Percentiles rank a stretch among this genome's conserved stretches.
Evolutionary conservation across 768 basidiomycete genomes (phyloP).

Genomic region (Mycena galericulata): DNA sequence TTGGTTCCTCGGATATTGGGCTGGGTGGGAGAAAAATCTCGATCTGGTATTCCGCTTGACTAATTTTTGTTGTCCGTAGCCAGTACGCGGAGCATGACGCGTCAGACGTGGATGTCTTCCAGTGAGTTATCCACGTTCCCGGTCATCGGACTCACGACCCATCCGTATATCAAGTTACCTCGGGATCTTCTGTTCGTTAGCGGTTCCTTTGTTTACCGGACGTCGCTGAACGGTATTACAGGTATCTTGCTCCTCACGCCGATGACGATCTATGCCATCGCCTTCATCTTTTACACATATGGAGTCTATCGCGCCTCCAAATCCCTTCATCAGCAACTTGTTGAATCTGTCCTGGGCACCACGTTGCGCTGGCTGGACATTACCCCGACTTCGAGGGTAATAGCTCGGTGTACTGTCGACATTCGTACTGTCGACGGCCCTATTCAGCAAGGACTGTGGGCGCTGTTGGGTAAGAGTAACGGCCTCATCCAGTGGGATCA

Average conservation of each 20-base stretch:
- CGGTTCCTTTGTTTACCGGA: not conserved
- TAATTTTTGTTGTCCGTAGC: not conserved
- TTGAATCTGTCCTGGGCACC: conserved; percentile 56
- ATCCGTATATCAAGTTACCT: conserved; percentile 20
- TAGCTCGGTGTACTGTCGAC: conserved; percentile 62
- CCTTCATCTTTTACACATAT: conserved; percentile 45
- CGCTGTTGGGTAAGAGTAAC: conserved; percentile 46
- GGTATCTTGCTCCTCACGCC: conserved; percentile 42
- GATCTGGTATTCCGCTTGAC: not conserved
- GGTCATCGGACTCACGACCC: not conserved
- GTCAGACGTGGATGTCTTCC: conserved; percentile 36
- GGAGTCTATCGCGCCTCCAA: conserved; percentile 56
- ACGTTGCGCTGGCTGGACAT: conserved; percentile 53
- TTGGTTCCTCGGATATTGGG: conserved; percentile 44
- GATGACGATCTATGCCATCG: conserved; percentile 42
- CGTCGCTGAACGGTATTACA: conserved; percentile 1
- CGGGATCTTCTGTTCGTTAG: conserved; percentile 23
- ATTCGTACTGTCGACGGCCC: conserved; percentile 47
- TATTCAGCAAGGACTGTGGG: conserved; percentile 50
- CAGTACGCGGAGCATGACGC: conserved; percentile 28
- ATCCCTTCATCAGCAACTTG: conserved; percentile 53
- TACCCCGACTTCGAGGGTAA: conserved; percentile 50
- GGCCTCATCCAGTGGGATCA: conserved; percentile 37
- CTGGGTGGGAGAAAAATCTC: conserved; percentile 10
- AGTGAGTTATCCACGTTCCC: conserved; percentile 36